phyloP scores from a whole-genome alignment of 805 yeast genomes.

The Hanseniaspora guilliermondii region DNA sequence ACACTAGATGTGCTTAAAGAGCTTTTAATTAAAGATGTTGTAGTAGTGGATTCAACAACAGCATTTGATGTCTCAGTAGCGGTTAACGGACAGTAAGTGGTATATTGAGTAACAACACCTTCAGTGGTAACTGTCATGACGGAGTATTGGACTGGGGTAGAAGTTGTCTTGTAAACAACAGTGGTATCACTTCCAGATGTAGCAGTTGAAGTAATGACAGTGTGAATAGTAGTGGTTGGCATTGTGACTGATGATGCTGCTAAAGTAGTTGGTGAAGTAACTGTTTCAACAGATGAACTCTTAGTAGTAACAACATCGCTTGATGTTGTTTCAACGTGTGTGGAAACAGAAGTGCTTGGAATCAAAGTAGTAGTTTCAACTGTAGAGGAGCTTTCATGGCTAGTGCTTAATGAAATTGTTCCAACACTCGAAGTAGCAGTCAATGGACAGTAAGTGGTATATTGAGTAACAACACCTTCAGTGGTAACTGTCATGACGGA shows the following conservation, averaged over 20 bases:
- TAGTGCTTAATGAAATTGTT: background rate
- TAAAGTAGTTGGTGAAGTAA: background rate
- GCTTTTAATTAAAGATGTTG: slow-evolving; percentile 1
- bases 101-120: slow-evolving; percentile 23
- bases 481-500: slow-evolving; percentile 21
- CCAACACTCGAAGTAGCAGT: slow-evolving; percentile 8
- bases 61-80: slow-evolving; percentile 3
- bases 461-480: slow-evolving; percentile 21
- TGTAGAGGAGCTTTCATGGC: slow-evolving; percentile 4
- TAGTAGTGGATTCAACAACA: slow-evolving; percentile 9
- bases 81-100: slow-evolving; percentile 24
- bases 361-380: background rate
- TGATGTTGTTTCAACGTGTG: background rate
- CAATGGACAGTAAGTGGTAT: slow-evolving; percentile 24
- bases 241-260: background rate
- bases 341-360: background rate
- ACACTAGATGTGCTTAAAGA: background rate
- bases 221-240: background rate
- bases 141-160: slow-evolving; percentile 16
- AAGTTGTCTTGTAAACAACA: slow-evolving; percentile 14
- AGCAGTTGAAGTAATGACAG: background rate
- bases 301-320: background rate
- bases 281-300: too few species aligned
- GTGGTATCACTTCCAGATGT: background rate
- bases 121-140: slow-evolving; percentile 21